Evolutionary conservation across 2,329 filamentous ascomycete genomes (phyloP).

Genomic region (Zelopaecilomyces penicillatus): DNA sequence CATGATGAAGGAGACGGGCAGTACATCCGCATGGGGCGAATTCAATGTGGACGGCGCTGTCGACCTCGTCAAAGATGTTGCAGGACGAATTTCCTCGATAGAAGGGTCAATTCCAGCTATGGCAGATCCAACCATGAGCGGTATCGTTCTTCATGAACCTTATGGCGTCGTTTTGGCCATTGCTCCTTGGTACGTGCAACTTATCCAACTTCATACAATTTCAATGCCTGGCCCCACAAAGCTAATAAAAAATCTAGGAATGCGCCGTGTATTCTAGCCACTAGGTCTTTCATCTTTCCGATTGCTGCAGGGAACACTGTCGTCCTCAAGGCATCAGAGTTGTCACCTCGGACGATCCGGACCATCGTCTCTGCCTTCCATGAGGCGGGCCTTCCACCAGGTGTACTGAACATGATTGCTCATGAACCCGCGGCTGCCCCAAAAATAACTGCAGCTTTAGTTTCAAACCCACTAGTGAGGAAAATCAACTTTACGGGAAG

Average conservation of each 20-base stretch:
- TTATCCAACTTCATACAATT: not conserved
- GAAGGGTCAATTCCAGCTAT: conserved; percentile 29
- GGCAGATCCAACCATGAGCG: conserved; percentile 28
- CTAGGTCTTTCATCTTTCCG: conserved; percentile 50
- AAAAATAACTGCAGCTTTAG: conserved; percentile 56
- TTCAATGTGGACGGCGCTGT: conserved; percentile 30
- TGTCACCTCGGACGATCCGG: conserved; percentile 56
- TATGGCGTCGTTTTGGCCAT: conserved; percentile 73
- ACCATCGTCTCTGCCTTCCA: conserved; percentile 55
- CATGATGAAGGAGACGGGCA: conserved; percentile 45
- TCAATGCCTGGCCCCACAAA: not conserved
- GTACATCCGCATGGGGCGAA: conserved; percentile 27
- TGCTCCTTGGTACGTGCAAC: conserved; percentile 62
- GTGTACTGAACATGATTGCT: conserved; percentile 66
- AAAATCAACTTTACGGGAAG: conserved; percentile 86
- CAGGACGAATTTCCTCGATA: conserved; percentile 31
- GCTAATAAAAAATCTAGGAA: conserved; percentile 35
- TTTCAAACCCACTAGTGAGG: conserved; percentile 57
- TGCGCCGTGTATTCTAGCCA: conserved; percentile 46
- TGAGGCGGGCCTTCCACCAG: conserved; percentile 68
- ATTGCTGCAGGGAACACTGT: conserved; percentile 72
- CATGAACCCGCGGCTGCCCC: conserved; percentile 57
- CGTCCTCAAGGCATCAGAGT: conserved; percentile 64
- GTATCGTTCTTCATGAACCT: conserved; percentile 64
- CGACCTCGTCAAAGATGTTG: conserved; percentile 35